These are phyloP conservation scores for Zea mays DNA, from an alignment of 176 grass and related monocot species.

Conservation along the genomic window Zm-B73-REFERENCE-NAM-5.0 NC_050098.1:171058501-171059000, in stretches of 20 bases:
- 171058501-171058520: neutral
- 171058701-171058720: constrained; percentile 99
- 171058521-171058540: constrained; percentile 11
- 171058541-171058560: constrained; percentile 12
- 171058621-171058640: constrained; percentile 73
- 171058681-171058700: constrained; percentile 80
- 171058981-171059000: constrained; percentile 93
- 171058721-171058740: constrained; percentile 67
- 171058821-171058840: neutral
- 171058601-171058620: constrained; percentile 68
- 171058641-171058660: constrained; percentile 88
- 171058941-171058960: constrained; percentile 21
- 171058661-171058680: constrained; percentile 96
- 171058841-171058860: neutral
- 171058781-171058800: constrained; percentile 84
- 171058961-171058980: constrained; percentile 87
- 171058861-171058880: neutral
- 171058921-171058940: constrained; percentile 25
- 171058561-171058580: constrained; percentile 32
- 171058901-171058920: constrained; percentile 9
- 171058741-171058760: constrained; percentile 87
- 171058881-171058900: neutral
- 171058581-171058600: constrained; percentile 47
- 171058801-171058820: constrained; percentile 79
- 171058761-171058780: constrained; percentile 87